Evolutionary conservation across 805 yeast genomes (phyloP), one percentile per base, ranked within the genome.

Genomic region (Candida stauntonica): DNA sequence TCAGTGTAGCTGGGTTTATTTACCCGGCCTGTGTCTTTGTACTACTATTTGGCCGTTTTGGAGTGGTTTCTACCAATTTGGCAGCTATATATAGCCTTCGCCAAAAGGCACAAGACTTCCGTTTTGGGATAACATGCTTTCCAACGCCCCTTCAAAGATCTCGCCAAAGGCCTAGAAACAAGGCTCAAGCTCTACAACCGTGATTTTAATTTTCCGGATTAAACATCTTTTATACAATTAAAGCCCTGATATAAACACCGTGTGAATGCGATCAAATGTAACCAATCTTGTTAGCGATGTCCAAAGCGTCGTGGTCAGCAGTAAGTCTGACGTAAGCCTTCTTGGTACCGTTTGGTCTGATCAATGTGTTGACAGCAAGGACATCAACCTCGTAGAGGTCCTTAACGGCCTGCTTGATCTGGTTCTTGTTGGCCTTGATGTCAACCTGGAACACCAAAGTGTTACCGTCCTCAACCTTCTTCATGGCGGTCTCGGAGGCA

Each of bases 291-390:
- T 89, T 89, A 70, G 99, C 99, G 72, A 93, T 88, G 72, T 93
- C 99, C 70, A 93, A 85, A 72, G 98, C 98, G 77, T 93, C 99
- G 80, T 81, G 85, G 75, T 93, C 99, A 70, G 96, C 91, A 67
- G 98, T 87, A 71, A 93, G 85, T 79, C 95, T 87, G 69, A 93
- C 91, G 81, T 84, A 93, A 68, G 99, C 99, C 83, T 93, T 93
- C 87, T 93, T 93, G 78, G 97, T 85, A 73, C 99, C 99, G 74
- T 93, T 89, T 70, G 99, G 97, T 78, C 95, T 87, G 66, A 93
- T 75, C 71, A 93, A 79, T 61, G 99, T 93, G 91, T 93, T 89
- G 67, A 93, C 88, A 73, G 86, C 77, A 64, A 72, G 75, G 60
- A 85, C 93, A 58, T 93, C 98, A 64, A 91, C 98, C 67, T 86